Evolutionary conservation across 2,329 filamentous ascomycete species (phyloP).

Genomic region (Paramyrothecium sp.): DNA sequence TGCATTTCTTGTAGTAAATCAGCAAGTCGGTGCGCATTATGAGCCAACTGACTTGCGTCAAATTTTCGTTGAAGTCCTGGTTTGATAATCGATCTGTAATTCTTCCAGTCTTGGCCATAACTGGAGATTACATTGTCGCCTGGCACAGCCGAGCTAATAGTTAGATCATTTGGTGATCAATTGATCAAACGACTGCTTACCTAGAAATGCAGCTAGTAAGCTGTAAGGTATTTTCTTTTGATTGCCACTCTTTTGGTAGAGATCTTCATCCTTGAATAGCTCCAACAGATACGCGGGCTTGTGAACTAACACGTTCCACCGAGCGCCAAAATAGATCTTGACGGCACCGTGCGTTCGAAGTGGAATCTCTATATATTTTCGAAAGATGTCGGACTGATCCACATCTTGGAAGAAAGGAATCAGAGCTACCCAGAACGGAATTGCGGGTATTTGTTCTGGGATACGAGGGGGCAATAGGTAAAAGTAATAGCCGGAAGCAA

Average conservation of each 20-base stretch:
- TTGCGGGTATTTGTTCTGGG: conserved; percentile 36
- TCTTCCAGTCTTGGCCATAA: conserved; percentile 31
- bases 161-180: neutral
- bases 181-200: neutral
- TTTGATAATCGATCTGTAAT: conserved; percentile 32
- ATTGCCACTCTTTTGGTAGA: conserved; percentile 36
- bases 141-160: neutral
- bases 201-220: conserved; percentile 33
- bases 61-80: conserved; percentile 28
- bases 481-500: conserved; percentile 12
- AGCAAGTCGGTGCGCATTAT: conserved; percentile 20
- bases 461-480: conserved; percentile 19
- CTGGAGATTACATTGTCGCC: conserved; percentile 38
- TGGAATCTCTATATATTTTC: conserved; percentile 34
- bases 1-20: conserved; percentile 26
- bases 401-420: conserved; percentile 38
- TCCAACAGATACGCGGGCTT: conserved; percentile 41
- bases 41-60: conserved; percentile 16
- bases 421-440: conserved; percentile 42
- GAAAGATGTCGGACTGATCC: conserved; percentile 40
- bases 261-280: conserved; percentile 29
- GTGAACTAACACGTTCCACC: conserved; percentile 47
- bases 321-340: conserved; percentile 45
- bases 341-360: conserved; percentile 41
- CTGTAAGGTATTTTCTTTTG: conserved; percentile 37